phyloP scores from a whole-genome alignment of 2,329 filamentous ascomycete genomes.

The Exophiala phaeomuriformis region DNA sequence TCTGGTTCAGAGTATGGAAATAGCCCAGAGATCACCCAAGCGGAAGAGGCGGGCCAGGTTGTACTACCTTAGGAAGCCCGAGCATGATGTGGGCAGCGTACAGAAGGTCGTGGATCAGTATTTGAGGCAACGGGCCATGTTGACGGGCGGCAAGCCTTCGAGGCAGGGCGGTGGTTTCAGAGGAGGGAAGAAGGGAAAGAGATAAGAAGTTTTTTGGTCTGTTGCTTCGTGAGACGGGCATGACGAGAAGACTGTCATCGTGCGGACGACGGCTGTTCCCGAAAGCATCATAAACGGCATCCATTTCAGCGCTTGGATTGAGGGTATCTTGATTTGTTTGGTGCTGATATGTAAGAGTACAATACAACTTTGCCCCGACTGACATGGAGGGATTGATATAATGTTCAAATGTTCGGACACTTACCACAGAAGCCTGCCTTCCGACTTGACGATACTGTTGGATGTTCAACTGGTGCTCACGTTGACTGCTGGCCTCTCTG shows the following conservation, averaged over 20 bases:
- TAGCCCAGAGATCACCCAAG: conserved; percentile 80
- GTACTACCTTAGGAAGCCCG: conserved; percentile 79
- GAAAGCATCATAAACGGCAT: background rate
- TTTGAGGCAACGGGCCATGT: conserved; percentile 46
- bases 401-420: background rate
- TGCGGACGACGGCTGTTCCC: background rate
- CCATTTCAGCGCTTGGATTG: background rate
- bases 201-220: conserved; percentile 4
- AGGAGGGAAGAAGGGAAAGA: conserved; percentile 16
- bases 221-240: background rate
- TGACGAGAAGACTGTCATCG: too few relatives aligned
- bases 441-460: background rate
- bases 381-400: background rate
- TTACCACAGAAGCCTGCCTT: background rate
- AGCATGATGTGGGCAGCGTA: conserved; percentile 80
- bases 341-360: background rate
- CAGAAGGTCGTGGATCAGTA: conserved; percentile 69
- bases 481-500: background rate
- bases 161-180: conserved; percentile 9
- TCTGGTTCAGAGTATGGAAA: conserved; percentile 81
- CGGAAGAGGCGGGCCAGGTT: conserved; percentile 77
- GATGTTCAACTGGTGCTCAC: background rate
- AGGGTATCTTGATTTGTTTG: background rate
- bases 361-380: background rate
- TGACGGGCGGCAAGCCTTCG: conserved; percentile 31